Percentiles rank a stretch among this genome's conserved stretches.
Evolutionary conservation across 2,329 filamentous ascomycete genomes (phyloP).

Genomic region (Aspergillus melleus): DNA sequence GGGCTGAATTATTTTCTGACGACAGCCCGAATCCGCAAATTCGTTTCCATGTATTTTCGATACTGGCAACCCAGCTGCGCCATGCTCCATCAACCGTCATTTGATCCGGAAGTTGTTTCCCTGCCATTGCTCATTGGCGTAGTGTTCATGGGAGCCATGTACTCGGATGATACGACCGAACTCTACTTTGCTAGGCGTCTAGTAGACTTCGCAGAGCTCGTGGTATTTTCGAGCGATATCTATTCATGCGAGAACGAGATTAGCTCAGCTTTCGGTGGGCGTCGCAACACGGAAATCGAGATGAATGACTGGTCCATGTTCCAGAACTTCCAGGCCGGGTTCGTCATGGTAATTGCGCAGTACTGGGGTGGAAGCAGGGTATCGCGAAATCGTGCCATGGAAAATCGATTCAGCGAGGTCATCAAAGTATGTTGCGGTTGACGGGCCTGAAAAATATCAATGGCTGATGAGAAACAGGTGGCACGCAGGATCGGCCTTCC

Average conservation of each 20-base stretch:
- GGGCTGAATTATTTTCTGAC: constrained; percentile 43
- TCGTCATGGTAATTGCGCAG: constrained; percentile 43
- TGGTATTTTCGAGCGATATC: constrained; percentile 45
- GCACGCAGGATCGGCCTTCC: constrained; percentile 41
- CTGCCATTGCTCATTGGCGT: constrained; percentile 42
- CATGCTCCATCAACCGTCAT: constrained; percentile 45
- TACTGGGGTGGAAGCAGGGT: constrained; percentile 45
- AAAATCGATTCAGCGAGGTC: constrained; percentile 44
- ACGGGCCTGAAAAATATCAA: neutral
- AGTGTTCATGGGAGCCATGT: constrained; percentile 48
- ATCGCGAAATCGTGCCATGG: constrained; percentile 44
- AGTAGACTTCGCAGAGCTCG: constrained; percentile 46
- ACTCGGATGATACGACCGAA: constrained; percentile 43
- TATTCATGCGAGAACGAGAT: constrained; percentile 44
- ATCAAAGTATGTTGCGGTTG: constrained; percentile 35
- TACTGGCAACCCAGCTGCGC: constrained; percentile 48
- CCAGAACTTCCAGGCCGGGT: constrained; percentile 45
- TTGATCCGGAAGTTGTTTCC: constrained; percentile 39
- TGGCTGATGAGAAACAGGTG: constrained; percentile 25
- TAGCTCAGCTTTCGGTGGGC: constrained; percentile 31
- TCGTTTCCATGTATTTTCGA: constrained; percentile 44
- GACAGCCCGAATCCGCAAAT: constrained; percentile 43
- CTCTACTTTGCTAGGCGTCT: constrained; percentile 39
- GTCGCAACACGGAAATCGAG: constrained; percentile 21
- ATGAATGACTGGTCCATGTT: constrained; percentile 37